Percentiles rank a stretch among this genome's conserved stretches.
Evolutionary conservation across 2,329 filamentous ascomycete genomes (phyloP).

Genomic region (Trichoderma oligosporum): DNA sequence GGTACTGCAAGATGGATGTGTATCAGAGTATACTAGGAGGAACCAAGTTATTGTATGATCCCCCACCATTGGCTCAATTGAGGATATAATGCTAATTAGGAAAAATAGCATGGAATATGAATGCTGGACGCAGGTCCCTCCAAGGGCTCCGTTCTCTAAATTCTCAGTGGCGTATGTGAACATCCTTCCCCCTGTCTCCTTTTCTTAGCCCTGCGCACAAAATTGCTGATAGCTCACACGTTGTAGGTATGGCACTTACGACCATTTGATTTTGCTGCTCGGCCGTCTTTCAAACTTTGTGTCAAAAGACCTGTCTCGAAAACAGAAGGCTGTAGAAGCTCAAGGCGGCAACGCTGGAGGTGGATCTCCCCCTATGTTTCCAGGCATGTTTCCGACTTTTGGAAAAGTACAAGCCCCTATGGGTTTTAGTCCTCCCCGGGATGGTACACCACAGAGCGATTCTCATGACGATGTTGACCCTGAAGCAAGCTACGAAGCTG

Average conservation of each 20-base stretch:
- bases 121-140: constrained; percentile 82
- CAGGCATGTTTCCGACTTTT: constrained; percentile 53
- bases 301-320: constrained; percentile 71
- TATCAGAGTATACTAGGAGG: constrained; percentile 89
- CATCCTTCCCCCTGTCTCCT: neutral
- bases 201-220: no score
- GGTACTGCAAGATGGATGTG: constrained; percentile 90
- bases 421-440: constrained; percentile 48
- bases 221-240: constrained; percentile 26
- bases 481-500: constrained; percentile 60
- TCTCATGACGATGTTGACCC: constrained; percentile 54
- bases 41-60: constrained; percentile 74
- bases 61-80: neutral
- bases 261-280: constrained; percentile 79
- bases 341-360: constrained; percentile 30
- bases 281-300: constrained; percentile 77
- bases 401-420: constrained; percentile 49
- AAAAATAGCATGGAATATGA: constrained; percentile 67
- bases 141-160: constrained; percentile 73
- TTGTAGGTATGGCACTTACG: constrained; percentile 75
- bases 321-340: constrained; percentile 56
- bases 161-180: constrained; percentile 64
- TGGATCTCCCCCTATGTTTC: constrained; percentile 45
- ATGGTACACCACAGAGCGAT: constrained; percentile 28
- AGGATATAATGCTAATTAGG: constrained; percentile 23